Conservation (phyloP, 164 flowering plant genomes). For the Tetracentron sinense region DNA sequence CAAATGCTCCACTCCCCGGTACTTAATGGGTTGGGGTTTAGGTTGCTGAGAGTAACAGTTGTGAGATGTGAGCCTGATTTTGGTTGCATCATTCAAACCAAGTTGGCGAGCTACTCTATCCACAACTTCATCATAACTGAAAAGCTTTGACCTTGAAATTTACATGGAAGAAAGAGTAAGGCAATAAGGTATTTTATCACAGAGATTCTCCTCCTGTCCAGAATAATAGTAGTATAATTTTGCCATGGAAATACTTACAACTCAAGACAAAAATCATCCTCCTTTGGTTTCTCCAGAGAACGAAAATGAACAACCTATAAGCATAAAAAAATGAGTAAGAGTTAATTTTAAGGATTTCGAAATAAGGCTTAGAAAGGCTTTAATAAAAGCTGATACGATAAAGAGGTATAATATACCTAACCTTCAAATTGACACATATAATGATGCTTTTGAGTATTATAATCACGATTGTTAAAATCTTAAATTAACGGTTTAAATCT, state of each 20-base stretch:
- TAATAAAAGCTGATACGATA: neutral
- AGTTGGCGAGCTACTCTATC: conserved; percentile 74
- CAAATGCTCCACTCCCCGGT: conserved; percentile 78
- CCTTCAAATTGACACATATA: too few species aligned
- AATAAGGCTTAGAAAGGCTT: neutral
- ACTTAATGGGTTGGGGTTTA: conserved; percentile 88
- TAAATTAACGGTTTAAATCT: too few species aligned
- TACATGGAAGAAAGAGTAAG: conserved; percentile 3
- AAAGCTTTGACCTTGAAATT: conserved; percentile 66
- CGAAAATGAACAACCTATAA: conserved; percentile 84
- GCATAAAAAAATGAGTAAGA: conserved; percentile 4
- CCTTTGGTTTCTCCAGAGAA: conserved; percentile 88
- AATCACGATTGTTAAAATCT: too few species aligned
- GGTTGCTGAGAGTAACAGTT: conserved; percentile 97
- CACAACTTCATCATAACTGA: conserved; percentile 88
- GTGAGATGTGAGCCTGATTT: conserved; percentile 87
- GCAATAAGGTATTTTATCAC: neutral
- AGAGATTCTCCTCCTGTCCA: neutral
- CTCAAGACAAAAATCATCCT: conserved; percentile 82
- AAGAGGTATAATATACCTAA: too few species aligned
- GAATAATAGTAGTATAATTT: neutral
- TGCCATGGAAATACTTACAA: conserved; percentile 62
- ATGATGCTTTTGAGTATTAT: too few species aligned
- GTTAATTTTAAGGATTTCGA: too few species aligned
- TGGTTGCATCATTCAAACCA: conserved; percentile 87